Conservation (phyloP, 768 basidiomycete genomes). For the Termitomyces sp. region DNA sequence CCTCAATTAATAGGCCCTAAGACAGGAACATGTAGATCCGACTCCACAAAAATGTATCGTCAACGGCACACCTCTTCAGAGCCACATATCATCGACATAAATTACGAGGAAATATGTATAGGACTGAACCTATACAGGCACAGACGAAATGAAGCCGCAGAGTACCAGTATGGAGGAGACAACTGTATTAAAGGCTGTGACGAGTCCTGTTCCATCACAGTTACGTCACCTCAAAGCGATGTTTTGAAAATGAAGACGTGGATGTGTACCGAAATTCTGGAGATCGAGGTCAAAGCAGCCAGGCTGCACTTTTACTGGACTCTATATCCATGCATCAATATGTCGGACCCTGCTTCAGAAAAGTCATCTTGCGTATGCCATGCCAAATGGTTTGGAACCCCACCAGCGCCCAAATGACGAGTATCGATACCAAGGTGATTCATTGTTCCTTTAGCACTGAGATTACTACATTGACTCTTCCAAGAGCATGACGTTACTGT, state of each 20-base stretch:
- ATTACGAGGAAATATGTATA: too few relatives aligned
- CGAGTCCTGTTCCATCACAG: too few relatives aligned
- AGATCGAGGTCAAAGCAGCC: not conserved
- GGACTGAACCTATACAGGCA: too few relatives aligned
- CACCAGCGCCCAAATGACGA: constrained; percentile 61
- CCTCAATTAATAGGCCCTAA: not conserved
- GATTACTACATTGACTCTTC: not conserved
- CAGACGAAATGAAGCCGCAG: too few relatives aligned
- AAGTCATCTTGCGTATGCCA: constrained; percentile 75
- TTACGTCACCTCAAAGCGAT: not conserved
- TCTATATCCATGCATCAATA: constrained; percentile 14
- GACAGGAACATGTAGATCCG: too few relatives aligned
- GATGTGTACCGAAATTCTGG: not conserved
- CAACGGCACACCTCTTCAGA: not conserved
- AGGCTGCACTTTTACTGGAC: not conserved
- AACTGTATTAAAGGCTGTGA: not conserved
- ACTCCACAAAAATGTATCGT: not conserved
- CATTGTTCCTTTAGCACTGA: not conserved
- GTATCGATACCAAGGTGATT: constrained; percentile 60
- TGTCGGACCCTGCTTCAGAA: constrained; percentile 70
- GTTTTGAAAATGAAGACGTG: not conserved
- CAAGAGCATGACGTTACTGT: constrained; percentile 63
- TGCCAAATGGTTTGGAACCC: constrained; percentile 63
- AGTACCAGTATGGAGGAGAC: too few relatives aligned
- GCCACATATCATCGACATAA: too few relatives aligned